Evolutionary conservation across 768 basidiomycete species (phyloP).

Genomic region (Ramaria rubella): DNA sequence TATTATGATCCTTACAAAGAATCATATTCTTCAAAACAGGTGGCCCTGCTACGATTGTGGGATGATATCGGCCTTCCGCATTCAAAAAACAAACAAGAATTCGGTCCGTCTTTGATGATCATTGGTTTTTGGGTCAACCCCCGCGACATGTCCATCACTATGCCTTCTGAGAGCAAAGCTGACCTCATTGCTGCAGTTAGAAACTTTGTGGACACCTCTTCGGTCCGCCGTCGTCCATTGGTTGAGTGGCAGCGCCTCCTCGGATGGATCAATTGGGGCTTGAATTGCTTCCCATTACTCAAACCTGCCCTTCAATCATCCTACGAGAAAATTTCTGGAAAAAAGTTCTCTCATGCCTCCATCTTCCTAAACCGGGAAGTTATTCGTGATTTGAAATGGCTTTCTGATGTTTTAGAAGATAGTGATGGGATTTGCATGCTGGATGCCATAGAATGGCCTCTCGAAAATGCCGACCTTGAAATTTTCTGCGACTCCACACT

Average conservation of each 20-base stretch:
- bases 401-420: conserved; percentile 8
- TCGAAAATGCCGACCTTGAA: background rate
- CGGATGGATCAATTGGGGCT: conserved; percentile 36
- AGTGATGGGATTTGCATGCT: background rate
- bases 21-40: conserved; percentile 27
- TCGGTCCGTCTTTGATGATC: conserved; percentile 26
- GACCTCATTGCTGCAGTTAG: conserved; percentile 16
- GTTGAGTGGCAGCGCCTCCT: conserved; percentile 24
- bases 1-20: conserved; percentile 28
- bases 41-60: conserved; percentile 30
- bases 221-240: conserved; percentile 13
- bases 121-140: conserved; percentile 36
- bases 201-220: conserved; percentile 4
- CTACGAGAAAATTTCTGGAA: conserved; percentile 32
- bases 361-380: conserved; percentile 33
- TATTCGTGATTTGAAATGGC: conserved; percentile 30
- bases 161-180: conserved; percentile 13
- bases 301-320: conserved; percentile 26
- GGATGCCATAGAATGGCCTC: background rate
- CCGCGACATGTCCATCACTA: conserved; percentile 25
- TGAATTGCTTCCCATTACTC: conserved; percentile 35
- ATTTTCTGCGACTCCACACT: background rate
- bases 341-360: background rate
- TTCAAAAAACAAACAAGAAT: conserved; percentile 33
- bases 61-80: conserved; percentile 36